Percentiles rank a stretch among this genome's conserved stretches.
Evolutionary conservation across 2,329 filamentous ascomycete genomes (phyloP).

Genomic region (Nothophoma quercina): DNA sequence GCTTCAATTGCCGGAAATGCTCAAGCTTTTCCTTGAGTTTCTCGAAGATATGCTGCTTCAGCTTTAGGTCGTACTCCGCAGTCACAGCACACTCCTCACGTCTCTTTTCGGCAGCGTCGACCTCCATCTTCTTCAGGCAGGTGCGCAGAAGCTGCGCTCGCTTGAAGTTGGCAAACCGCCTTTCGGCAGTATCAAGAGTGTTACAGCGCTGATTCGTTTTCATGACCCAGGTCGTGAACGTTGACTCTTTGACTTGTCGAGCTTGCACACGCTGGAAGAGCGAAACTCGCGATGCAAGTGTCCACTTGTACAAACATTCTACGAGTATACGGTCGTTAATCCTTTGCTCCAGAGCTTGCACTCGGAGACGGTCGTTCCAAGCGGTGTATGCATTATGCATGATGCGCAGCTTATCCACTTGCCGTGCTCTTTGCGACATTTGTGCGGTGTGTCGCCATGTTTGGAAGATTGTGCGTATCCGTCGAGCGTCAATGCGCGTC

Average conservation of each 20-base stretch:
- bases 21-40: constrained; percentile 47
- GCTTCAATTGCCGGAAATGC: constrained; percentile 57
- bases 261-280: constrained; percentile 51
- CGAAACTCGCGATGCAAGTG: constrained; percentile 57
- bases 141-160: constrained; percentile 36
- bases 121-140: constrained; percentile 39
- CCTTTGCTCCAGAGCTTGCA: constrained; percentile 58
- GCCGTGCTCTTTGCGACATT: constrained; percentile 56
- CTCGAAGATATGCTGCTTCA: constrained; percentile 49
- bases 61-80: constrained; percentile 52
- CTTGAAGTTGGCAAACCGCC: constrained; percentile 42
- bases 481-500: constrained; percentile 53
- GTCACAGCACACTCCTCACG: constrained; percentile 47
- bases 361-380: constrained; percentile 69
- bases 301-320: constrained; percentile 68
- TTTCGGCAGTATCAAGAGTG: constrained; percentile 41
- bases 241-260: constrained; percentile 36
- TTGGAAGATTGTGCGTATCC: constrained; percentile 56
- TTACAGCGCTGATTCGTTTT: constrained; percentile 37
- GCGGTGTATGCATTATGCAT: constrained; percentile 65
- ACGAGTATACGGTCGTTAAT: constrained; percentile 65
- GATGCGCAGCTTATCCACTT: constrained; percentile 61
- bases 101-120: constrained; percentile 31
- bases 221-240: constrained; percentile 39
- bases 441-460: constrained; percentile 58